phyloP scores from a whole-genome alignment of 2,329 filamentous ascomycete genomes.

The Colletotrichum orbiculare region DNA sequence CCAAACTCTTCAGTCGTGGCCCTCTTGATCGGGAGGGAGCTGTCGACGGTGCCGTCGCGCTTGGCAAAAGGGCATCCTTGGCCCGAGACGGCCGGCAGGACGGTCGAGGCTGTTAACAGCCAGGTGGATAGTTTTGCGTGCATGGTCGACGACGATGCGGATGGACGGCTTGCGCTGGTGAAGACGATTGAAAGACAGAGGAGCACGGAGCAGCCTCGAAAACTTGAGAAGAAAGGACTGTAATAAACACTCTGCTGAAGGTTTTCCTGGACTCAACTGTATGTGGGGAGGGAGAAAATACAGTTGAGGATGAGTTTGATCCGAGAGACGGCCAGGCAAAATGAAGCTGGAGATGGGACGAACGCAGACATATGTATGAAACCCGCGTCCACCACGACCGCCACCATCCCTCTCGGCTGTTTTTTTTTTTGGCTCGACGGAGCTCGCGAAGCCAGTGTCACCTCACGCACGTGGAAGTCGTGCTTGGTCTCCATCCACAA shows the following conservation, averaged over 20 bases:
- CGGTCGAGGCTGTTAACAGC: conserved; percentile 26
- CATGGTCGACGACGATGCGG: conserved; percentile 1
- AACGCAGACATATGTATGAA: conserved; percentile 30
- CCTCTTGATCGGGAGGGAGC: conserved; percentile 26
- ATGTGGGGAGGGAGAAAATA: background rate
- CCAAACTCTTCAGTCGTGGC: conserved; percentile 18
- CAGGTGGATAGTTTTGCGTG: conserved; percentile 32
- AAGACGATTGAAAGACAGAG: background rate
- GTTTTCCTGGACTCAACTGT: background rate
- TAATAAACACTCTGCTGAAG: too few relatives aligned
- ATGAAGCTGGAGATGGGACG: conserved; percentile 23
- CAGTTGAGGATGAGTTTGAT: conserved; percentile 4
- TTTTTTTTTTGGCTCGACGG: background rate
- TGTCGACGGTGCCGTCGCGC: conserved; percentile 26
- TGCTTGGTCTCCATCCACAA: background rate
- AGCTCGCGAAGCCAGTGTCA: background rate
- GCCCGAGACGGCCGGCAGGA: conserved; percentile 21
- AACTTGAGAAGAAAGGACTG: too few relatives aligned
- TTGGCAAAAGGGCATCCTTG: conserved; percentile 32
- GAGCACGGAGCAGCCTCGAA: background rate
- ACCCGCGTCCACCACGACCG: conserved; percentile 1
- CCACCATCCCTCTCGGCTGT: background rate
- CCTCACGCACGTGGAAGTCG: conserved; percentile 7
- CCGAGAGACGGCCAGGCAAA: background rate
- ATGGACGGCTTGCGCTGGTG: background rate